phyloP scores from a whole-genome alignment of 2,329 filamentous ascomycete species.

The Aspergillus sp. region DNA sequence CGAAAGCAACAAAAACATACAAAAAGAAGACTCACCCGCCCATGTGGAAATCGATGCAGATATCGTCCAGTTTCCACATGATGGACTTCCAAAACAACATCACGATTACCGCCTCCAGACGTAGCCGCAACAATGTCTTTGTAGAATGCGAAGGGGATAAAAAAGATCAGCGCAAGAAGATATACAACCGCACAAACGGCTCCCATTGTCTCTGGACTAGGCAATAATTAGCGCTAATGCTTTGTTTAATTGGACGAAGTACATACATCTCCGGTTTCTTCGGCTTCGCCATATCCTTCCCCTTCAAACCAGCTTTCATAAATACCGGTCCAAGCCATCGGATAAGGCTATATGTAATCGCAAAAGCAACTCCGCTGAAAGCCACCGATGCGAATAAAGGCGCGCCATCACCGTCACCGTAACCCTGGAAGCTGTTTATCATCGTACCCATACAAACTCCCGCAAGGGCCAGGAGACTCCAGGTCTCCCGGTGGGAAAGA shows the following conservation, averaged over 20 bases:
- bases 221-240: slow-evolving; percentile 9
- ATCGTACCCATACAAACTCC: slow-evolving; percentile 67
- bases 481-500: slow-evolving; percentile 49
- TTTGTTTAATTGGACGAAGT: slow-evolving; percentile 1
- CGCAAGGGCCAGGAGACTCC: slow-evolving; percentile 56
- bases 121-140: slow-evolving; percentile 95
- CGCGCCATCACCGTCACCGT: slow-evolving; percentile 63
- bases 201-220: slow-evolving; percentile 87
- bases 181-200: slow-evolving; percentile 90
- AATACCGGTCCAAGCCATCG: slow-evolving; percentile 90
- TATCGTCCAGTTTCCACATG: slow-evolving; percentile 75
- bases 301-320: slow-evolving; percentile 79
- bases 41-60: slow-evolving; percentile 87
- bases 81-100: slow-evolving; percentile 68
- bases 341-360: slow-evolving; percentile 75
- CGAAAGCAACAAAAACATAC: background rate
- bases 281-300: slow-evolving; percentile 77
- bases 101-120: slow-evolving; percentile 84
- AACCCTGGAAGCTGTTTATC: slow-evolving; percentile 65
- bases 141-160: slow-evolving; percentile 96
- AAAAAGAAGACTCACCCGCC: slow-evolving; percentile 57
- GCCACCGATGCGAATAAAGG: slow-evolving; percentile 83
- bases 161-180: slow-evolving; percentile 77
- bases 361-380: slow-evolving; percentile 77
- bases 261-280: slow-evolving; percentile 66